Conservation (phyloP, 345 rosid species). For the Alliaria petiolata region DNA sequence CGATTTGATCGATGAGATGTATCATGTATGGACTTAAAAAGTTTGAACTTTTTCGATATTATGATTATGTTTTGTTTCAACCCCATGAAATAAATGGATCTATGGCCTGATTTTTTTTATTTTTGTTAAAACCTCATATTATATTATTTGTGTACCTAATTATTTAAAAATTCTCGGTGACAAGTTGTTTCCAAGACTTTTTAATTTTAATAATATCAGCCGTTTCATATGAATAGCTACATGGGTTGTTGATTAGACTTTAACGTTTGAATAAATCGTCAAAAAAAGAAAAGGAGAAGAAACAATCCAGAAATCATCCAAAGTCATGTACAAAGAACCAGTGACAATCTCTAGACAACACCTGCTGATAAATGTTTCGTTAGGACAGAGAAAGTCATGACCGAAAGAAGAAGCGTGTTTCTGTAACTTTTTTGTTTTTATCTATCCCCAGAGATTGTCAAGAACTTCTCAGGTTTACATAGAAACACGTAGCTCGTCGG, state of each 20-base stretch:
- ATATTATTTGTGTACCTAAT: conserved; percentile 23
- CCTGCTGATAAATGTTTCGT: conserved; percentile 14
- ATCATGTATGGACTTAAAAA: neutral
- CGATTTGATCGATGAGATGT: neutral
- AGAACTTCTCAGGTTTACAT: neutral
- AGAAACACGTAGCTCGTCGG: conserved; percentile 20
- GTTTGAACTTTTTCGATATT: neutral
- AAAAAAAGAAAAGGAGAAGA: neutral
- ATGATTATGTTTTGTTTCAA: neutral
- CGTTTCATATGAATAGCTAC: conserved; percentile 20
- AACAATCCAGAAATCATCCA: neutral
- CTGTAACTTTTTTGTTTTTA: conserved; percentile 14
- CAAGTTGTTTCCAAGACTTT: conserved; percentile 9
- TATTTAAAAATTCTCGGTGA: neutral
- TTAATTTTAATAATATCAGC: neutral
- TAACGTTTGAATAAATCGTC: neutral
- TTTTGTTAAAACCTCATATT: too few species aligned
- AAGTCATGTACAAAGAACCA: conserved; percentile 20
- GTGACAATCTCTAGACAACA: conserved; percentile 32
- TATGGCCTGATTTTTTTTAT: conserved; percentile 10
- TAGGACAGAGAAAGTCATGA: conserved; percentile 16
- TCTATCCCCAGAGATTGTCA: neutral
- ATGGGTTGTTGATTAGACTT: conserved; percentile 16
- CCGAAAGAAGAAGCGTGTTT: conserved; percentile 12
- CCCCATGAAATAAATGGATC: neutral